phyloP scores from a whole-genome alignment of 179 eudicot species.

The Beta lomatogona region DNA sequence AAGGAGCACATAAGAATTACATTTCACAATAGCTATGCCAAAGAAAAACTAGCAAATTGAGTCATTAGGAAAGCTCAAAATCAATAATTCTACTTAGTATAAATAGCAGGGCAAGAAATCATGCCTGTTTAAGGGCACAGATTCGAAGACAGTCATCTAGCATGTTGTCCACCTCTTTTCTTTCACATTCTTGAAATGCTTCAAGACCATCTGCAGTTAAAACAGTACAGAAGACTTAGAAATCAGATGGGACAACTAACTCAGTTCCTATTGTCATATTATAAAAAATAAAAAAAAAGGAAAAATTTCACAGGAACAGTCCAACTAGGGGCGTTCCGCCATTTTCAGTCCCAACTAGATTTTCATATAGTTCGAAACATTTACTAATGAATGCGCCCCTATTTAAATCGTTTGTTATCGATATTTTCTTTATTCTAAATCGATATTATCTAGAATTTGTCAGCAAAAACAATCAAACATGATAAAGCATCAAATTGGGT shows the following conservation, averaged over 20 bases:
- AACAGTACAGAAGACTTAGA: background rate
- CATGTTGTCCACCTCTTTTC: constrained; percentile 11
- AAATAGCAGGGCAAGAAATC: background rate
- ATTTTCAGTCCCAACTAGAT: too few species aligned
- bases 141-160: constrained; percentile 25
- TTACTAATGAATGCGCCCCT: too few species aligned
- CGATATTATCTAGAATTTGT: too few species aligned
- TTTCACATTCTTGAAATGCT: constrained; percentile 20
- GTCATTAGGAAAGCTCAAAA: too few species aligned
- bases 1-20: background rate
- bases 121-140: constrained; percentile 16
- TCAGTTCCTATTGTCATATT: background rate
- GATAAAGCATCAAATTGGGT: background rate
- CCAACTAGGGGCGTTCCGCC: too few species aligned
- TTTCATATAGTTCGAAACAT: too few species aligned
- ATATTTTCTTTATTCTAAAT: too few species aligned
- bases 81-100: background rate
- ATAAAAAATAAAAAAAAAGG: too few species aligned
- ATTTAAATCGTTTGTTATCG: too few species aligned
- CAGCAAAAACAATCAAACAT: background rate
- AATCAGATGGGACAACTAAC: background rate
- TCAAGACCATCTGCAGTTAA: constrained; percentile 12
- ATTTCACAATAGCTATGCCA: too few species aligned
- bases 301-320: too few species aligned
- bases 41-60: too few species aligned